Conservation (phyloP, 768 basidiomycete species). For the Tulasnella sp. region DNA sequence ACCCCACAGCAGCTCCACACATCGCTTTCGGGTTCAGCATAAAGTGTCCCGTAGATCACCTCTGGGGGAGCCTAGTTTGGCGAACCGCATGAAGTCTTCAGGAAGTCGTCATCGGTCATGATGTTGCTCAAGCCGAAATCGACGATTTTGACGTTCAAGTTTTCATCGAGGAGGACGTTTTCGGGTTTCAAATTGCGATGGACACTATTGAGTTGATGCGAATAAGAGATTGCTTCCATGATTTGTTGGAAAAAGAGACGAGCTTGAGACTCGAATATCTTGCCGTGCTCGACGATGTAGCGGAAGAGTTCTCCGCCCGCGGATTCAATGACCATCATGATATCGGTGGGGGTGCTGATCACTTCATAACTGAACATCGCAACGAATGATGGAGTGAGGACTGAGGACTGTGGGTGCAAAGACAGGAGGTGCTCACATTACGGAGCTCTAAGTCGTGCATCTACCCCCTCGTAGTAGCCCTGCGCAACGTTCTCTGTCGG, state of each 20-base stretch:
- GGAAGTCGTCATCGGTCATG: conserved; percentile 79
- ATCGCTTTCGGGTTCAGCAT: conserved; percentile 97
- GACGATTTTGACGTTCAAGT: conserved; percentile 80
- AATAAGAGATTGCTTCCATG: conserved; percentile 95
- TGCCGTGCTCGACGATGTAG: conserved; percentile 91
- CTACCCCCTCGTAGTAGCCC: too few relatives aligned
- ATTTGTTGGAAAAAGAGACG: conserved; percentile 98
- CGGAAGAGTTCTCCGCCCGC: conserved; percentile 97
- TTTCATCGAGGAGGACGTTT: conserved; percentile 62
- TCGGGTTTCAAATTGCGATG: conserved; percentile 98
- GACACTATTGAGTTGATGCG: conserved; percentile 92
- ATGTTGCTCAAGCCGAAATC: conserved; percentile 66
- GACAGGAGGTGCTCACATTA: conserved; percentile 58
- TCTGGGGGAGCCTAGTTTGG: conserved; percentile 99
- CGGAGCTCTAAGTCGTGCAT: conserved; percentile 90
- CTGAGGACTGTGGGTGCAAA: conserved; percentile 41
- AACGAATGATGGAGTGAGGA: conserved; percentile 39
- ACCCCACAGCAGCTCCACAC: conserved; percentile 99
- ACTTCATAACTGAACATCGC: conserved; percentile 50
- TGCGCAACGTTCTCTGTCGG: too few relatives aligned
- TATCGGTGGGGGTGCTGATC: conserved; percentile 90
- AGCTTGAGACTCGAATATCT: conserved; percentile 82
- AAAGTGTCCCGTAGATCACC: conserved; percentile 90
- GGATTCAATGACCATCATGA: conserved; percentile 97
- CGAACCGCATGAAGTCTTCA: conserved; percentile 95